Percentiles rank a stretch among this genome's conserved stretches.
Evolutionary conservation across 2,329 filamentous ascomycete genomes (phyloP).

Genomic region (Penicillium decumbens): DNA sequence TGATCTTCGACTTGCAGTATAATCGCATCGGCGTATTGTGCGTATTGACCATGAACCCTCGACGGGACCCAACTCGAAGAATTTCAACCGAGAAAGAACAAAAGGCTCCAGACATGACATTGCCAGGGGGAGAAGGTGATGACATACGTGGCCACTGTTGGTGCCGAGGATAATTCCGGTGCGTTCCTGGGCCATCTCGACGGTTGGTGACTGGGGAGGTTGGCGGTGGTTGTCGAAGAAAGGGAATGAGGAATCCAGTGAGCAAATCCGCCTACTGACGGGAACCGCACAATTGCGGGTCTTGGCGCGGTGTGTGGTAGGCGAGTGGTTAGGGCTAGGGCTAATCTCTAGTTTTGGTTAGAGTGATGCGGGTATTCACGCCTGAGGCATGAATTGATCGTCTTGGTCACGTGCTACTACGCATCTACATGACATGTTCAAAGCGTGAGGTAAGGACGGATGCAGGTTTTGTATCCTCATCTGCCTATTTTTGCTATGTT

Average conservation of each 20-base stretch:
- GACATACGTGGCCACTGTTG: constrained; percentile 64
- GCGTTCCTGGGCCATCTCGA: constrained; percentile 50
- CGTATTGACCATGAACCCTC: constrained; percentile 3
- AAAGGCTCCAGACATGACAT: constrained; percentile 12
- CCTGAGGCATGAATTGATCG: background rate
- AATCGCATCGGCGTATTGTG: background rate
- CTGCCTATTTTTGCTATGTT: background rate
- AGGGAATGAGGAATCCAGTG: constrained; percentile 25
- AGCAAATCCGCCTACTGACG: constrained; percentile 24
- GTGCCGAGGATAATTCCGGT: constrained; percentile 56
- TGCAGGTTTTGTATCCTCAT: background rate
- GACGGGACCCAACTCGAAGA: constrained; percentile 18
- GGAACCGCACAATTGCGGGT: constrained; percentile 27
- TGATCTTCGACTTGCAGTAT: background rate
- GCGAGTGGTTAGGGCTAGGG: constrained; percentile 41
- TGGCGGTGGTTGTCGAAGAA: constrained; percentile 34
- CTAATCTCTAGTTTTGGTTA: constrained; percentile 21
- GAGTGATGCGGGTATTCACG: background rate
- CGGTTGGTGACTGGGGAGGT: constrained; percentile 35
- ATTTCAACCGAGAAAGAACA: constrained; percentile 12
- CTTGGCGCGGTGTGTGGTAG: constrained; percentile 36
- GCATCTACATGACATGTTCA: background rate
- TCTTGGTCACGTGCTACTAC: constrained; percentile 2
- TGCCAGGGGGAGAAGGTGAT: constrained; percentile 13
- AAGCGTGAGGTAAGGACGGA: background rate